A percentile compares a stretch with the other conserved stretches of the same genome.
These are phyloP conservation scores for Rhododendron molle DNA, from an alignment of 148 eudicot genomes.

Conservation along the genomic window DNA sequence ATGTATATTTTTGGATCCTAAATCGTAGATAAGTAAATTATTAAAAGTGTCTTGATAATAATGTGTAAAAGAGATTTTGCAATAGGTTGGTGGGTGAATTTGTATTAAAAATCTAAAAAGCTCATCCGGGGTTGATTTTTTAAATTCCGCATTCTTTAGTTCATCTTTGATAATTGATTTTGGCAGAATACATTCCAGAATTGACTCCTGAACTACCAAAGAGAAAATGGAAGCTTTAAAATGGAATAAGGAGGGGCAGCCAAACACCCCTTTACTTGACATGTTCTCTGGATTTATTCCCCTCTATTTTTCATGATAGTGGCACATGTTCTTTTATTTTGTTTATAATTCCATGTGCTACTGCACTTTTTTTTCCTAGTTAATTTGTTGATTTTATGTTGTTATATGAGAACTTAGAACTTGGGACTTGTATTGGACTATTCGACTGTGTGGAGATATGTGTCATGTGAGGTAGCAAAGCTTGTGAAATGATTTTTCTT, in stretches of 20 bases:
- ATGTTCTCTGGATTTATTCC: background rate
- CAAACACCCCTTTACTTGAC: background rate
- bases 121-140: background rate
- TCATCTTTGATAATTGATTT: background rate
- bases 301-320: background rate
- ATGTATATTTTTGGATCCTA: background rate
- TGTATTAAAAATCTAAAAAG: background rate
- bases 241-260: background rate
- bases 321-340: background rate
- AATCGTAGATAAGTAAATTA: too few species aligned
- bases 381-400: background rate
- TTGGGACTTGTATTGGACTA: background rate
- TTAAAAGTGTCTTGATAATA: too few species aligned
- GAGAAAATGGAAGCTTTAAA: background rate
- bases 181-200: background rate
- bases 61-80: background rate
- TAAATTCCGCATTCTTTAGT: too few species aligned
- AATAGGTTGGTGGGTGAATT: background rate
- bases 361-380: background rate
- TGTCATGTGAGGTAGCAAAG: background rate
- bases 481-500: background rate
- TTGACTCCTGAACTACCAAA: background rate
- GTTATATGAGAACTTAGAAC: background rate
- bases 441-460: background rate
- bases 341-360: background rate